Evolutionary conservation across 108 stramenopile genomes (phyloP).

Genomic region (Pseudonitzschia pungens): DNA sequence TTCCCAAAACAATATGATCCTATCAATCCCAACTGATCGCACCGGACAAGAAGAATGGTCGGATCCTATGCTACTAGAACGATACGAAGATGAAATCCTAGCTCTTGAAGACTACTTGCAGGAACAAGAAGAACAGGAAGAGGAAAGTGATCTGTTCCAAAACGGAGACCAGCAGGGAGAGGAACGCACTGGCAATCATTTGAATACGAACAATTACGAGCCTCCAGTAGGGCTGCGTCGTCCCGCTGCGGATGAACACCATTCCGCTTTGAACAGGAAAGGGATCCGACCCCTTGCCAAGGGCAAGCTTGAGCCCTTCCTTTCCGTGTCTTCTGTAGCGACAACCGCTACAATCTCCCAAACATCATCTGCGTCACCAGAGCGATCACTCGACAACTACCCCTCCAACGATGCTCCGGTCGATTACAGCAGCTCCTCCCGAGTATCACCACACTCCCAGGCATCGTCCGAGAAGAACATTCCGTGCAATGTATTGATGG

Average conservation of each 20-base stretch:
- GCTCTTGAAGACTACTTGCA: constrained; percentile 7
- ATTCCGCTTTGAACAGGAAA: not conserved
- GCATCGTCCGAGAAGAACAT: not conserved
- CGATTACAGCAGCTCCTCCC: not conserved
- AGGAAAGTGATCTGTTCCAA: not conserved
- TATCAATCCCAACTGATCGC: not conserved
- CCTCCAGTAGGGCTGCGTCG: not conserved
- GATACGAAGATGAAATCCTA: constrained; percentile 8
- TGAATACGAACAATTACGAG: not conserved
- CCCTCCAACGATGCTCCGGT: not conserved
- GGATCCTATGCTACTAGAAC: not conserved
- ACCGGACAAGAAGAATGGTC: constrained; percentile 6
- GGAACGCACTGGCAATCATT: not conserved
- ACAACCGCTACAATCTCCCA: constrained; percentile 5
- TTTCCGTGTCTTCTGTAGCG: not conserved
- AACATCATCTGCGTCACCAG: not conserved
- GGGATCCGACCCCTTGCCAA: not conserved
- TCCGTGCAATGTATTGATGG: not conserved
- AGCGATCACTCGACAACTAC: constrained; percentile 7
- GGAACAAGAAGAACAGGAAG: not conserved
- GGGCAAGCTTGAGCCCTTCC: not conserved
- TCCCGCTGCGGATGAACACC: not conserved
- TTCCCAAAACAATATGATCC: not conserved
- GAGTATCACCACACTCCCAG: not conserved
- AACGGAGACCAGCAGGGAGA: not conserved